phyloP scores from a whole-genome alignment of 495 filamentous ascomycete genomes.

The Trichoderma parareesei region DNA sequence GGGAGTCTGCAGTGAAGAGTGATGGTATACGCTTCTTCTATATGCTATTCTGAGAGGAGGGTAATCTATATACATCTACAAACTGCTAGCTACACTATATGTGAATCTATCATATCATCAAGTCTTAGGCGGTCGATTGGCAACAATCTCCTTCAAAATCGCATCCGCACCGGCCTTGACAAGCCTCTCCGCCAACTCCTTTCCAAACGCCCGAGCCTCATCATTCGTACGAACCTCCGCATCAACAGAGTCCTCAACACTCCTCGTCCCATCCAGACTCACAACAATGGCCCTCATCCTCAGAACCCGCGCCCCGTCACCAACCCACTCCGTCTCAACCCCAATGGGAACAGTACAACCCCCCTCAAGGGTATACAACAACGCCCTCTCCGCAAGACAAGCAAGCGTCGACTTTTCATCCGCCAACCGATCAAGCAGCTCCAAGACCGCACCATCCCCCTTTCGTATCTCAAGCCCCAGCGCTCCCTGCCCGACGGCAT shows the following conservation, averaged over 20 bases:
- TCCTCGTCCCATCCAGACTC: background rate
- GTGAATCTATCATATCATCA: background rate
- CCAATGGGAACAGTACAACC: background rate
- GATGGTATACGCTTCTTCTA: background rate
- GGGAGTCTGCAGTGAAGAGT: background rate
- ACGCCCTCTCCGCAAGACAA: background rate
- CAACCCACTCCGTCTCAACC: slow-evolving; percentile 1
- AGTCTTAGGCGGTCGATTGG: background rate
- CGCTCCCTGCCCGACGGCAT: background rate
- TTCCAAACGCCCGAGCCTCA: background rate
- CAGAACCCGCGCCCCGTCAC: background rate
- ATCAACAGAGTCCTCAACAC: background rate
- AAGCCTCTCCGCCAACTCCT: background rate
- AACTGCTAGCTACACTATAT: background rate
- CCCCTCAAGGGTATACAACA: slow-evolving; percentile 5
- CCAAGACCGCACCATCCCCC: background rate
- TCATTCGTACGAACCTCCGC: background rate
- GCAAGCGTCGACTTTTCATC: background rate
- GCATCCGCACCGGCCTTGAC: background rate
- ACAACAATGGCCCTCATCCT: background rate
- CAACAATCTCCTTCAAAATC: background rate
- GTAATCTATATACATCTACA: background rate
- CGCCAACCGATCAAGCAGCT: background rate
- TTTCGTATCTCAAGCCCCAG: background rate
- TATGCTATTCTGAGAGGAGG: background rate